Percentiles rank a stretch among this genome's conserved stretches.
These are phyloP conservation scores for Neopestalotiopsis sp. DNA, from an alignment of 2,329 filamentous ascomycete species.

Conservation along the genomic window DNA sequence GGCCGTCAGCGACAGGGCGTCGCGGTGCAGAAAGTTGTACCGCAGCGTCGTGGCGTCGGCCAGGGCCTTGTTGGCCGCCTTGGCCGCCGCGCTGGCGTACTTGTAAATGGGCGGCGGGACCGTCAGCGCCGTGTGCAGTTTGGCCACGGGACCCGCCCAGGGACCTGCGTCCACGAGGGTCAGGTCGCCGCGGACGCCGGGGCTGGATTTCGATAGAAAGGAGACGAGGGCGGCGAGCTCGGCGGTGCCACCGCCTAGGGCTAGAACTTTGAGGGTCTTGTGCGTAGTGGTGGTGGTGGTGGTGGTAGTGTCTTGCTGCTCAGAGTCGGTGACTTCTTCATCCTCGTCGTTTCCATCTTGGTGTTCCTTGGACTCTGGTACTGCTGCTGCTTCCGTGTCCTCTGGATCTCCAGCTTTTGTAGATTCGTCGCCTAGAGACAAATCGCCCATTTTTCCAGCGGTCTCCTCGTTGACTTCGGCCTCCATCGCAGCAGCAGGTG, in stretches of 20 bases:
- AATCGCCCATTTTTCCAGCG: background rate
- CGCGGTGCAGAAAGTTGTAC: conserved; percentile 49
- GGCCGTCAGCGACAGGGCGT: conserved; percentile 52
- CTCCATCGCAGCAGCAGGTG: conserved; percentile 6
- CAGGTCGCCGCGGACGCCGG: conserved; percentile 43
- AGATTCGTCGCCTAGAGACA: background rate
- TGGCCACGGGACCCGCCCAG: conserved; percentile 70
- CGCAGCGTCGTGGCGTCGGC: conserved; percentile 45
- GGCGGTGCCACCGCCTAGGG: conserved; percentile 64
- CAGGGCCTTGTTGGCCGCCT: conserved; percentile 51
- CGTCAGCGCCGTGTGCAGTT: conserved; percentile 63
- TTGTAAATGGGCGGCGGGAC: conserved; percentile 55
- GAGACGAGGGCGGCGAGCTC: conserved; percentile 64
- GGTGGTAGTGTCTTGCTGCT: background rate
- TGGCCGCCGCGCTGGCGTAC: conserved; percentile 56
- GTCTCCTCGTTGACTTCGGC: background rate
- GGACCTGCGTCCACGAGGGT: conserved; percentile 82
- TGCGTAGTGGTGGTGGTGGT: background rate
- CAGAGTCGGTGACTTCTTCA: background rate
- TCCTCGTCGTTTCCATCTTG: conserved; percentile 13
- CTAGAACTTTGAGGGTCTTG: conserved; percentile 46
- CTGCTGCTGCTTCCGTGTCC: background rate
- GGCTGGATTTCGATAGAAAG: conserved; percentile 39
- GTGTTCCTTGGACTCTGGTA: background rate
- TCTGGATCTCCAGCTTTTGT: conserved; percentile 2